phyloP scores from a whole-genome alignment of 495 filamentous ascomycete species.

The Aspergillus sparsus region DNA sequence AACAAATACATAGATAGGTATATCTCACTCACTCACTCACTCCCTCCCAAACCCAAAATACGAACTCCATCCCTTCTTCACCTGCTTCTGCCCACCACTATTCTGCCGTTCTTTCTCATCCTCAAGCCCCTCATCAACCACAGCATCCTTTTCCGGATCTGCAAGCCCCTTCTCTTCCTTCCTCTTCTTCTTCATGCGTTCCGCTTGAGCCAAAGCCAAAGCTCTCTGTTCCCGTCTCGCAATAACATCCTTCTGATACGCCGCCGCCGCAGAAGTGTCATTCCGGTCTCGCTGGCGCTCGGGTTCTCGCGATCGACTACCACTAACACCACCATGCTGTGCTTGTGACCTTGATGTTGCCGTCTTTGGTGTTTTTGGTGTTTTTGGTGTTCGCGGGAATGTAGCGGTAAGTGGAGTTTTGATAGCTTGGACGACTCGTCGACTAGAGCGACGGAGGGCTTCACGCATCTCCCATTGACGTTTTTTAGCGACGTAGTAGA shows the following conservation, averaged over 20 bases:
- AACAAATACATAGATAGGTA: neutral
- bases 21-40: neutral
- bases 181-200: too few relatives aligned
- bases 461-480: slow-evolving; percentile 55
- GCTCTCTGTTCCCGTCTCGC: too few relatives aligned
- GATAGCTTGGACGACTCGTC: slow-evolving; percentile 41
- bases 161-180: neutral
- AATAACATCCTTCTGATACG: too few relatives aligned
- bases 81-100: neutral
- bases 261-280: too few relatives aligned
- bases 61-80: slow-evolving; percentile 15
- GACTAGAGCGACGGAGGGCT: slow-evolving; percentile 43
- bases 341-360: neutral
- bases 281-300: too few relatives aligned
- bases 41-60: slow-evolving; percentile 16
- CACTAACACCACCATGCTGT: neutral
- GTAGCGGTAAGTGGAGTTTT: slow-evolving; percentile 30
- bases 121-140: neutral
- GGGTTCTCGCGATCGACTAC: too few relatives aligned
- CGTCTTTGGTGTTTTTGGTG: neutral
- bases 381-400: slow-evolving; percentile 23
- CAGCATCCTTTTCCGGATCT: slow-evolving; percentile 23
- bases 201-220: too few relatives aligned
- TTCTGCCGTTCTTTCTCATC: slow-evolving; percentile 5
- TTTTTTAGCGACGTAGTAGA: slow-evolving; percentile 55